Base-by-base conservation (phyloP, 192 early-diverging fungal genomes). In the Podila epigama region DNA sequence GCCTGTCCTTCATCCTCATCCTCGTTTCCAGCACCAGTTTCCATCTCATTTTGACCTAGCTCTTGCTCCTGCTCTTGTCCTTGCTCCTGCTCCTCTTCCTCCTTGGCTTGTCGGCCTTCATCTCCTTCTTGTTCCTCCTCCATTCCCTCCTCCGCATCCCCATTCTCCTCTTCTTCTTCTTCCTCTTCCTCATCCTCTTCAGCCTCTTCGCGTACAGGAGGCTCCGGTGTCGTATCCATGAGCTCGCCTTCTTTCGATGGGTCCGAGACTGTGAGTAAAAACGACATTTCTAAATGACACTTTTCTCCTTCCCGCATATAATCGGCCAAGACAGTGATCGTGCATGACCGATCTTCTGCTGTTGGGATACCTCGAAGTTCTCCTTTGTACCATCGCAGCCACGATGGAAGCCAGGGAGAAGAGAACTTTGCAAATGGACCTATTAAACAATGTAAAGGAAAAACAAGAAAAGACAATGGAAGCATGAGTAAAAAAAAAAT, bases 341-440 rank as follows among this genome's bases (percentile, higher is more conserved):
- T 83, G 68, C 85, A 89, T 52, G 83, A 84, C 18, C 82, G 66
- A 39, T 88, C 86, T 48, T 87, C 85, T 2, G 83, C 58, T 7
- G 75, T 80, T 5, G 92, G 89, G 54, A 89, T 81, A 0, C 92
- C 92, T 0, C 82, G 82, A 36, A 93, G 78, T 32, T 88, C 71
- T 63, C 91, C 90, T 73, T 88, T 87, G 37, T 91, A 89, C 92
- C 92, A 93, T 58, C 82, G 81, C 35, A 93, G 79, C 92, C 92
- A 93, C 28, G 61, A 18, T 6, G 92, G 92, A 34, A 93, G 75
- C 85, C 86, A 87, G 11, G 89, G 88, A 2, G 89, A 91, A 54
- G 81, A 80, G 71, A 93, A 93, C 58, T 89, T 86, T 42, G 85
- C 91, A 28, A 89, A 91, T 11, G 90, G 91, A 39, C 85, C 85